Conservation (phyloP, 495 filamentous ascomycete genomes). For the Darksidea phi region DNA sequence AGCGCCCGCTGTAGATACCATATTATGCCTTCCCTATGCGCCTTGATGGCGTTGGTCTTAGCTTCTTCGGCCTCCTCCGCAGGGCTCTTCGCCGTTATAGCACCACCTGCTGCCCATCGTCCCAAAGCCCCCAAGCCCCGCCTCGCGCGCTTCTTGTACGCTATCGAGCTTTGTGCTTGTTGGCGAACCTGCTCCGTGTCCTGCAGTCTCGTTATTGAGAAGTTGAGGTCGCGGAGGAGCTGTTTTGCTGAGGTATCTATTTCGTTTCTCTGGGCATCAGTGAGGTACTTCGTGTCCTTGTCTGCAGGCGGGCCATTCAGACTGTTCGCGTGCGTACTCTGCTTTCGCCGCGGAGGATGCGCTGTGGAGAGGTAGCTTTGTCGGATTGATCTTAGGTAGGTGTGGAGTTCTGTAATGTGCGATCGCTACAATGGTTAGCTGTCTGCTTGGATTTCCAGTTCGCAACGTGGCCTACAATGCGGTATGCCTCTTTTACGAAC, state of each 20-base stretch:
- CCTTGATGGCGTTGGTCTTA: conserved; percentile 55
- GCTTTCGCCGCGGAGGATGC: conserved; percentile 51
- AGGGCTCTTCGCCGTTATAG: conserved; percentile 48
- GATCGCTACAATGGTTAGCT: conserved; percentile 62
- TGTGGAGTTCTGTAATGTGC: conserved; percentile 73
- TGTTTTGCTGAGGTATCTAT: conserved; percentile 83
- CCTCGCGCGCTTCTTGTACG: conserved; percentile 64
- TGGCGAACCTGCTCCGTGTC: conserved; percentile 80
- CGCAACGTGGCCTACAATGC: conserved; percentile 65
- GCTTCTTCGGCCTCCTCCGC: conserved; percentile 73
- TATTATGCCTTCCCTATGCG: conserved; percentile 74
- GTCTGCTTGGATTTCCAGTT: neutral
- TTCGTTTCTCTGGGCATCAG: conserved; percentile 51
- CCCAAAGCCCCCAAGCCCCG: conserved; percentile 58
- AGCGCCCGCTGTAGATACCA: conserved; percentile 75
- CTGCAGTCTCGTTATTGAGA: conserved; percentile 69
- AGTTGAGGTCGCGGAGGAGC: conserved; percentile 77
- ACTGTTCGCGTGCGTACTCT: conserved; percentile 39
- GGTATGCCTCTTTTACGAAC: conserved; percentile 93
- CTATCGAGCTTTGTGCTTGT: conserved; percentile 62
- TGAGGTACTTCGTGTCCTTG: conserved; percentile 55
- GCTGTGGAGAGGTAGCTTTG: conserved; percentile 86
- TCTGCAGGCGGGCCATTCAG: conserved; percentile 55
- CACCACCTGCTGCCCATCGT: conserved; percentile 66
- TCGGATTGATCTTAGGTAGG: conserved; percentile 77